Conservation (phyloP, 2,329 filamentous ascomycete genomes). For the Aureobasidium namibiae region DNA sequence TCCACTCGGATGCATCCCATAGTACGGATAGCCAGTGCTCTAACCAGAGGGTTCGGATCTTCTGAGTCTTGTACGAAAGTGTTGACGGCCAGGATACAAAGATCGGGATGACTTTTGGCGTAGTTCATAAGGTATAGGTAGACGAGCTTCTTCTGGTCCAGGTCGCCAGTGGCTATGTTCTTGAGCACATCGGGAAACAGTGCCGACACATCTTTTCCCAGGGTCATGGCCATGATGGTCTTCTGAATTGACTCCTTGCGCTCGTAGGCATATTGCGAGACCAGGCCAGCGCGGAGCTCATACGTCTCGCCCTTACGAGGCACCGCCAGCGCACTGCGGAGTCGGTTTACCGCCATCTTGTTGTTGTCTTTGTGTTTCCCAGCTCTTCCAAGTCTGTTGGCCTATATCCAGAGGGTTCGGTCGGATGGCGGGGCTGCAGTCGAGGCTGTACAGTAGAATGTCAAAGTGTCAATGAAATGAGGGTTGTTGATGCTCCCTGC, state of each 20-base stretch:
- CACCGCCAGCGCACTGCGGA: constrained; percentile 84
- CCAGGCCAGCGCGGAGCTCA: constrained; percentile 87
- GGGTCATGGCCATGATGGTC: constrained; percentile 99
- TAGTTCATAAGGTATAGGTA: constrained; percentile 99
- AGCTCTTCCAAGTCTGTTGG: not conserved
- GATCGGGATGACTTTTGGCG: constrained; percentile 95
- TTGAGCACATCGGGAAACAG: constrained; percentile 96
- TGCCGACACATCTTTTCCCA: constrained; percentile 96
- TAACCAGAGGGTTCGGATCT: constrained; percentile 91
- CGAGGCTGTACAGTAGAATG: not conserved
- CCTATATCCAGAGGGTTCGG: not conserved
- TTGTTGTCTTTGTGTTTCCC: not conserved
- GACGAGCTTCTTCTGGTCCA: constrained; percentile 99
- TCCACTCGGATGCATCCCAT: constrained; percentile 99
- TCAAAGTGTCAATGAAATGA: constrained; percentile 1
- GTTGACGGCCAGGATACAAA: constrained; percentile 97
- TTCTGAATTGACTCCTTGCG: constrained; percentile 98
- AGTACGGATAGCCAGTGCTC: constrained; percentile 89
- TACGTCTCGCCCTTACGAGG: constrained; percentile 97
- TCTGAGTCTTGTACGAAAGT: constrained; percentile 99
- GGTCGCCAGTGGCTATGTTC: constrained; percentile 89
- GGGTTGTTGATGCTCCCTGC: constrained; percentile 11
- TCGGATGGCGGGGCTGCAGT: not conserved
- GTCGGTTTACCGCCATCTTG: constrained; percentile 88
- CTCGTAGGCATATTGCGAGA: constrained; percentile 98